Evolutionary conservation across 2,329 filamentous ascomycete species (phyloP).

Genomic region (Septoria linicola): DNA sequence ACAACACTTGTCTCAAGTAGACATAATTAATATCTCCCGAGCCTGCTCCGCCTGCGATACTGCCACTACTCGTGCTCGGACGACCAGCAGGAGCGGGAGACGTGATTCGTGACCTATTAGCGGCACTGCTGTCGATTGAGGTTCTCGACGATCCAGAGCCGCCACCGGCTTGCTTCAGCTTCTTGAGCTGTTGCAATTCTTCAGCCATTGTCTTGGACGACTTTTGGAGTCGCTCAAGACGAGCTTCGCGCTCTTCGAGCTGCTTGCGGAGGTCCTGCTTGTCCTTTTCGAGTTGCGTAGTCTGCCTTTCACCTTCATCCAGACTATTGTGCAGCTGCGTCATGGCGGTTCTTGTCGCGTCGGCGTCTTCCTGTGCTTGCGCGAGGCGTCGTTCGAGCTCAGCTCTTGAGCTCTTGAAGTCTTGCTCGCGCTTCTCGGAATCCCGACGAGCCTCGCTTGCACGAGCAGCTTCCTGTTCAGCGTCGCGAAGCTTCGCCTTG

Average conservation of each 20-base stretch:
- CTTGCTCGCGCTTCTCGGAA: constrained; percentile 69
- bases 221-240: constrained; percentile 52
- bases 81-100: constrained; percentile 44
- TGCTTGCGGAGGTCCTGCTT: constrained; percentile 51
- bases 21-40: constrained; percentile 53
- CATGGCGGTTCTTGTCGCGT: constrained; percentile 74
- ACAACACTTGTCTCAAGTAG: constrained; percentile 76
- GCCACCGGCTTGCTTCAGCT: constrained; percentile 37
- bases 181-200: constrained; percentile 54
- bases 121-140: constrained; percentile 53
- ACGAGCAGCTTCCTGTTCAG: constrained; percentile 72
- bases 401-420: constrained; percentile 70
- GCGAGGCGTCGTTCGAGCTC: constrained; percentile 72
- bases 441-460: constrained; percentile 75
- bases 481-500: constrained; percentile 72
- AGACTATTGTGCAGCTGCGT: constrained; percentile 74
- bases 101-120: constrained; percentile 35
- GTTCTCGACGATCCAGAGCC: constrained; percentile 56
- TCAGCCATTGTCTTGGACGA: constrained; percentile 61
- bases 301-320: constrained; percentile 83
- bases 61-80: constrained; percentile 20
- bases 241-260: constrained; percentile 23
- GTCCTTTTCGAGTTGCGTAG: constrained; percentile 79
- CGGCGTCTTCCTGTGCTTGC: constrained; percentile 68
- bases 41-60: not conserved